Conservation (phyloP, 306 rosid genomes). For the Cicer judaicum region DNA sequence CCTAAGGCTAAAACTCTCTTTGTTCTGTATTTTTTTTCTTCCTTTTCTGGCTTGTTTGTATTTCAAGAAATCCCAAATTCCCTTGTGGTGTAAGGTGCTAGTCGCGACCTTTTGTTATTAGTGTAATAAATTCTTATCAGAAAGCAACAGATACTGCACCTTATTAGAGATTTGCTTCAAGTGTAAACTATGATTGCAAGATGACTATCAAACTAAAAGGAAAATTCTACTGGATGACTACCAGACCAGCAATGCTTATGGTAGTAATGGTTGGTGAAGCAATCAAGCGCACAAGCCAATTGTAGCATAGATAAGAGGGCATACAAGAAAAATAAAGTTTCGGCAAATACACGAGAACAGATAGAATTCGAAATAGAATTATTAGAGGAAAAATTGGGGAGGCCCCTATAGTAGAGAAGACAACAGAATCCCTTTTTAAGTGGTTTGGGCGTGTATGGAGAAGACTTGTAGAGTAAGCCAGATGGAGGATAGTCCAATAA, state of each 20-base stretch:
- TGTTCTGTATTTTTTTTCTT: background rate
- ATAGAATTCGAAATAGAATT: background rate
- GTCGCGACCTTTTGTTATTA: background rate
- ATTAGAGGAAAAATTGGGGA: background rate
- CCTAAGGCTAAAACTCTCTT: background rate
- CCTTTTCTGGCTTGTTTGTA: background rate
- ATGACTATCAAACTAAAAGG: constrained; percentile 1
- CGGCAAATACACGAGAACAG: background rate
- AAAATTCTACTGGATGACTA: background rate
- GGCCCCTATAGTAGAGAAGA: background rate
- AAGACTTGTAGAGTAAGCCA: background rate
- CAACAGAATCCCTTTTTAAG: background rate
- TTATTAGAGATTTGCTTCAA: background rate
- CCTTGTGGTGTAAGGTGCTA: background rate
- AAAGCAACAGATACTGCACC: background rate
- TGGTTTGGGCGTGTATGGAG: background rate
- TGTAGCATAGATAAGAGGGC: background rate
- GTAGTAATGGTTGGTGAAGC: background rate
- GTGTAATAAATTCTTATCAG: background rate
- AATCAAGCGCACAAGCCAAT: too few relatives aligned
- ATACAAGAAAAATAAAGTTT: background rate
- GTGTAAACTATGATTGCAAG: background rate
- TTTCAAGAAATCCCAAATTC: background rate
- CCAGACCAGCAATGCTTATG: background rate
- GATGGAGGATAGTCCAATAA: background rate